Evolutionary conservation across 169 alveolate species (phyloP), one percentile per base, ranked within the genome.

Genomic region (Perkinsus marinus): DNA sequence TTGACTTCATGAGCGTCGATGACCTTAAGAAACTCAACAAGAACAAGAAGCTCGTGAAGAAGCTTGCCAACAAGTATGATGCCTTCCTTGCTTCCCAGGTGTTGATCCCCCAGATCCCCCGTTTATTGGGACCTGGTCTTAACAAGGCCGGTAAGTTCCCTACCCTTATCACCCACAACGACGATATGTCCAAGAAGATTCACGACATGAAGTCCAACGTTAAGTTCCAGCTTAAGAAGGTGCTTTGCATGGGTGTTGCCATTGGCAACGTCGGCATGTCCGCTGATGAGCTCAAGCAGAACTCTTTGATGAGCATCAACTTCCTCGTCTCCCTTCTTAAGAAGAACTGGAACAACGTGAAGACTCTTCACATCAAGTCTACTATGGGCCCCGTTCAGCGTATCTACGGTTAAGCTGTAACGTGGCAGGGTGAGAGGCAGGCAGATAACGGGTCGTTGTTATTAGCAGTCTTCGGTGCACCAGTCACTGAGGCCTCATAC

Each of bases 131-230:
- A 90, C 99, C 99, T 93, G 99, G 99, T 91, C 97, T 99, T 79
- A 98, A 97, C 96, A 99, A 98, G 97, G 99, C 99, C 92, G 99
- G 99, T 89, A 99, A 98, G 96, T 99, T 99, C 98, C 99, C 99
- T 43, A 97, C 99, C 90, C 98, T 98, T 94, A 97, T 99, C 93
- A 97, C 99, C 68, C 99, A 98, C 93, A 96, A 93, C 93, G 99
- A 98, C 94, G 97, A 97, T 95, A 97, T 99, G 90, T 98, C 96
- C 94, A 98, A 96, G 90, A 99, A 99, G 97, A 98, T 98, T 47
- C 97, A 96, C 92, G 99, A 99, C 95, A 96, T 98, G 92, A 97
- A 97, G 94, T 95, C 98, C 68, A 96, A 97, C 68, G 97, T 97
- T 89, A 97, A 97, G 96, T 97, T 97, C 94, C 97, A 95, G 93